These are phyloP conservation scores for Sungouiozyma ichnusensis DNA, from an alignment of 805 yeast genomes.

Conservation along the genomic window DNA sequence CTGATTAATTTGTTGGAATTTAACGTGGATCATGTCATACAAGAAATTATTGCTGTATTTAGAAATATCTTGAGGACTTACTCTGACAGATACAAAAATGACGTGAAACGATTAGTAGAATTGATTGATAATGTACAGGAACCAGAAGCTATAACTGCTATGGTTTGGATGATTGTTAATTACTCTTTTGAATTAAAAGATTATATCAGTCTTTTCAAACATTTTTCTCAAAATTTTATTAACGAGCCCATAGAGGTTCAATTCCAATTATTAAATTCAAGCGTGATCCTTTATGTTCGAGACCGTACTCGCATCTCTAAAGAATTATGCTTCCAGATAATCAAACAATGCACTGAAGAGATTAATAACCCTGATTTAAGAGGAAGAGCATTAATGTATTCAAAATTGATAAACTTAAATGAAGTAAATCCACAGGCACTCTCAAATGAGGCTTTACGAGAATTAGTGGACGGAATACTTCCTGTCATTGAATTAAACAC, in stretches of 20 bases:
- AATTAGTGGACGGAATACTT: conserved; percentile 47
- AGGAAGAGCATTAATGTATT: conserved; percentile 76
- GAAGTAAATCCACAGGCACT: conserved; percentile 26
- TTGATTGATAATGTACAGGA: conserved; percentile 51
- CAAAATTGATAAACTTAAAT: conserved; percentile 56
- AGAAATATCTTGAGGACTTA: conserved; percentile 70
- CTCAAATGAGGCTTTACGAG: conserved; percentile 32
- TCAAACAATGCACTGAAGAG: conserved; percentile 65
- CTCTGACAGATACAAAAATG: conserved; percentile 44
- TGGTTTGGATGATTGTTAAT: conserved; percentile 80
- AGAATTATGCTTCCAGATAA: conserved; percentile 42
- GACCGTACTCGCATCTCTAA: conserved; percentile 44
- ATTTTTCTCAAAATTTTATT: conserved; percentile 34
- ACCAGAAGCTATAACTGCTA: conserved; percentile 65
- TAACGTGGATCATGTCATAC: conserved; percentile 63
- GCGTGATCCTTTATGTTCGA: conserved; percentile 55
- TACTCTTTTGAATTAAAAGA: conserved; percentile 38
- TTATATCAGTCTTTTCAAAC: conserved; percentile 16
- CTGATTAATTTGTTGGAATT: conserved; percentile 49
- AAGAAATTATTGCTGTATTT: conserved; percentile 68
- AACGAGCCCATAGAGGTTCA: conserved; percentile 71
- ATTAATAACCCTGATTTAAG: conserved; percentile 75
- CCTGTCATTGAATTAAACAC: conserved; percentile 66
- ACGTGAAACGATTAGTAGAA: conserved; percentile 33
- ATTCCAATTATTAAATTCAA: conserved; percentile 60